Base-by-base conservation (phyloP, 2,329 filamentous ascomycete genomes). In the Claviceps sp. region DNA sequence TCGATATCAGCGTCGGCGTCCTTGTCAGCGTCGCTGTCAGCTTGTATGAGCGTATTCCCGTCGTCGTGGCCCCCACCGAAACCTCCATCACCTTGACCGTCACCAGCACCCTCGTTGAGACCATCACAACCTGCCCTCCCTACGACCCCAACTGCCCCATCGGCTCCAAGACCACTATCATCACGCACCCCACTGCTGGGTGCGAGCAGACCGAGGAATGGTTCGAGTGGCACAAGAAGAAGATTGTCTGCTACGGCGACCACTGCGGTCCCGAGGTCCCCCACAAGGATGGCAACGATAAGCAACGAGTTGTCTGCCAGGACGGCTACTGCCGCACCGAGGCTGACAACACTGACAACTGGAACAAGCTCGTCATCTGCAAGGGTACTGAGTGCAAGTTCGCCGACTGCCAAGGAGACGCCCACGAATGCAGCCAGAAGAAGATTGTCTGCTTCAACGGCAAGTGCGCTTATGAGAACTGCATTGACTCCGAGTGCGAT, bases 201-300 rank as follows among this genome's bases (percentile, higher is more conserved):
- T 22, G 47, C 37, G 20, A 52, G 16, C 9, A 45, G 30, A 46
- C 47, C 26, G 48, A 38, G 30, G 52, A 43, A 18, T 52, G 51
- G 44, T 16, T 37, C 43, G 57, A 59, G 50, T 60, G 57, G 57
- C 55, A 61, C 56, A 57, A 59, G 56, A 63, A 65, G 59, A 63
- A 62, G 57, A 59, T 69, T 18, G 61, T 66, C 60, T 67, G 66
- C 60, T 62, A 61, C 54, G 66, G 66, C 26, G 63, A 62, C 22
- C 47, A 58, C 57, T 70, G 67, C 59, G 51, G 55, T 37, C 60
- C 57, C 37, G 62, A 63, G 53, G 55, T 58, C 55, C 59, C 61
- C 47, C 62, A 57, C 61, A 40, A 62, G 37, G 52, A 62, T 30
- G 60, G 59, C 58, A 55, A 24, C 2, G 11, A 62, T 53, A 54